Evolutionary conservation across 148 eudicot species (phyloP).

Genomic region (Fagopyrum tataricum): DNA sequence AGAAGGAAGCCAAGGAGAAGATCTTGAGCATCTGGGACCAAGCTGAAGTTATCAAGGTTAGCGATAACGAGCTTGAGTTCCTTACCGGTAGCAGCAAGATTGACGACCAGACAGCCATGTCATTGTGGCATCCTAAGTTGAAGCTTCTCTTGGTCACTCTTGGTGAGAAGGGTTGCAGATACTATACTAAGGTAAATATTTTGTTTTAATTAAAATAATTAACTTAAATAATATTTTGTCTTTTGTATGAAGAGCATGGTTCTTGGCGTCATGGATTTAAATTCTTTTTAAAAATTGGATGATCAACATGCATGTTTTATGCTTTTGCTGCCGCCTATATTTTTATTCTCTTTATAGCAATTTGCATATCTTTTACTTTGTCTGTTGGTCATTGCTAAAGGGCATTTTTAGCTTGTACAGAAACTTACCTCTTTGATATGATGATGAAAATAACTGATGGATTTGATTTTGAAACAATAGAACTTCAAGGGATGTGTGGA

Average conservation of each 20-base stretch:
- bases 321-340: not conserved
- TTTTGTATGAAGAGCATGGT: not conserved
- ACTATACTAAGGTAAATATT: slow-evolving; percentile 66
- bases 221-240: too few relatives aligned
- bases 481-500: slow-evolving; percentile 60
- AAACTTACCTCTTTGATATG: not conserved
- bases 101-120: slow-evolving; percentile 59
- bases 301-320: not conserved
- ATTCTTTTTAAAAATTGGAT: not conserved
- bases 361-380: not conserved
- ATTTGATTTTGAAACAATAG: slow-evolving; percentile 22
- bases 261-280: not conserved
- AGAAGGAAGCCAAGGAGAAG: slow-evolving; percentile 54
- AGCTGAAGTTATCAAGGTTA: slow-evolving; percentile 84
- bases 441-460: not conserved
- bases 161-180: slow-evolving; percentile 82
- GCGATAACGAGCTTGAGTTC: slow-evolving; percentile 71
- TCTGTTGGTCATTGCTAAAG: not conserved
- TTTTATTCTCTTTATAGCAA: not conserved
- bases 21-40: slow-evolving; percentile 88
- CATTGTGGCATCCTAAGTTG: slow-evolving; percentile 69
- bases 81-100: slow-evolving; percentile 56
- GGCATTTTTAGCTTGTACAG: not conserved
- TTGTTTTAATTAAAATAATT: too few relatives aligned
- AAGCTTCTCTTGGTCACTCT: slow-evolving; percentile 85